Evolutionary conservation across 1,284 basidiomycete genomes (phyloP), one percentile per base, ranked within the genome.

Genomic region (Malassezia equina): DNA sequence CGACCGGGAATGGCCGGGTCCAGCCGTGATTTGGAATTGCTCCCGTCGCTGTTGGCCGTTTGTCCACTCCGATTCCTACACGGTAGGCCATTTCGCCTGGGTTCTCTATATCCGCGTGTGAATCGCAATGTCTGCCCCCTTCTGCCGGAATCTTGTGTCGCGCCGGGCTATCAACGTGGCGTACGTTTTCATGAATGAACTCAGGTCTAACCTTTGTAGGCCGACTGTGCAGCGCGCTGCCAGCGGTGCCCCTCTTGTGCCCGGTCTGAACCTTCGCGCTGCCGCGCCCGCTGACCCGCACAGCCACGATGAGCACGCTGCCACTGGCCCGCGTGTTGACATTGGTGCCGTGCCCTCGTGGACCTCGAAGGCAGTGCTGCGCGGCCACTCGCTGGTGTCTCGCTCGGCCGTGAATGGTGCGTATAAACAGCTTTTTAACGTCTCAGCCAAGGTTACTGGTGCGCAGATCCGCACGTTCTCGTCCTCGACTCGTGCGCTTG

Each of bases 171-270:
- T 48, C 11, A 57, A 57, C 19, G 44, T 57, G n/a, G 44, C 43
- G 55, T 57, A 57, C 11, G 55, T 57, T 25, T 46, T 21, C 29
- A 15, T 23, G 11, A 11, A 15, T 32, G 28, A 31, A 8, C 3
- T 25, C 11, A 46, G 44, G n/a, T 45, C 47, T 36, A 31, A 31
- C 23, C 15, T 15, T 7, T 21, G n/a, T 36, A 56, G 54, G 40
- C 86, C 88, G 56, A 88, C 88, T 44, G 83, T 86, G 63, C 83
- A 86, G 73, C 79, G 82, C 8, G 81, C 86, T 60, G 80, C 88
- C 39, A 83, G 81, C 41, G 87, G 86, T 58, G 78, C 85, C 17
- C 87, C 88, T 36, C 73, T 73, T 60, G 85, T 82, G 12, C 81
- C 84, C 36, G 78, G 82, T 52, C 77, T 89, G 70, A 86, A 84